These are phyloP conservation scores for Aspergillus egyptiacus DNA, from an alignment of 495 filamentous ascomycete species.

Conservation along the genomic window DNA sequence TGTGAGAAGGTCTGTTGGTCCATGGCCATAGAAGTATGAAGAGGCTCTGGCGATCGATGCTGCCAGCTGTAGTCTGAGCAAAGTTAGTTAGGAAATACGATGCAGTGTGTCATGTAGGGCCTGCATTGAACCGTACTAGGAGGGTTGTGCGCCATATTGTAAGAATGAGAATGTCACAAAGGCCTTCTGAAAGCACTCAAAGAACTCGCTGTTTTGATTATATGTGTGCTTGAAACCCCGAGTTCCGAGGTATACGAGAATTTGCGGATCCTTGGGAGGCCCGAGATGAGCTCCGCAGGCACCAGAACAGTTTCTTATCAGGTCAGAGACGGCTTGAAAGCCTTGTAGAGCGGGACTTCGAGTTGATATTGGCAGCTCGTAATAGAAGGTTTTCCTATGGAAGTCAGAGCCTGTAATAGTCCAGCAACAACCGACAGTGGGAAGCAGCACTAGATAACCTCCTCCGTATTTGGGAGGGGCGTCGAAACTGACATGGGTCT, in stretches of 20 bases:
- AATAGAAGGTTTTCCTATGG: background rate
- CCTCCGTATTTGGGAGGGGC: slow-evolving; percentile 9
- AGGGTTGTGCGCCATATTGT: slow-evolving; percentile 19
- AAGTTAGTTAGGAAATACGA: slow-evolving; percentile 6
- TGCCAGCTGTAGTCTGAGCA: slow-evolving; percentile 23
- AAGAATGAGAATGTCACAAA: background rate
- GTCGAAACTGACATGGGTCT: background rate
- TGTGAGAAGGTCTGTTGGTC: slow-evolving; percentile 21
- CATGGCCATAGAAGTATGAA: slow-evolving; percentile 20
- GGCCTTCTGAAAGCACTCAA: background rate
- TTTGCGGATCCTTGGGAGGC: background rate
- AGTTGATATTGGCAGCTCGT: background rate
- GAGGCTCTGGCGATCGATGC: slow-evolving; percentile 18
- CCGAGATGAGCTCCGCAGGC: background rate
- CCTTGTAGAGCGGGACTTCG: background rate
- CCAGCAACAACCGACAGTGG: background rate
- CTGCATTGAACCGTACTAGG: slow-evolving; percentile 18
- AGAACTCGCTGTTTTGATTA: background rate
- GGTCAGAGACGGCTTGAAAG: background rate
- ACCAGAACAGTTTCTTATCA: background rate
- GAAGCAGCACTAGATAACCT: background rate
- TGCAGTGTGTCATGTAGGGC: background rate
- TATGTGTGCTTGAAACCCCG: background rate
- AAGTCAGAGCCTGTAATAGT: background rate
- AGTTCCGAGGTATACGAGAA: background rate